Evolutionary conservation across 2,329 filamentous ascomycete genomes (phyloP).

Genomic region (Diaporthe capsici): DNA sequence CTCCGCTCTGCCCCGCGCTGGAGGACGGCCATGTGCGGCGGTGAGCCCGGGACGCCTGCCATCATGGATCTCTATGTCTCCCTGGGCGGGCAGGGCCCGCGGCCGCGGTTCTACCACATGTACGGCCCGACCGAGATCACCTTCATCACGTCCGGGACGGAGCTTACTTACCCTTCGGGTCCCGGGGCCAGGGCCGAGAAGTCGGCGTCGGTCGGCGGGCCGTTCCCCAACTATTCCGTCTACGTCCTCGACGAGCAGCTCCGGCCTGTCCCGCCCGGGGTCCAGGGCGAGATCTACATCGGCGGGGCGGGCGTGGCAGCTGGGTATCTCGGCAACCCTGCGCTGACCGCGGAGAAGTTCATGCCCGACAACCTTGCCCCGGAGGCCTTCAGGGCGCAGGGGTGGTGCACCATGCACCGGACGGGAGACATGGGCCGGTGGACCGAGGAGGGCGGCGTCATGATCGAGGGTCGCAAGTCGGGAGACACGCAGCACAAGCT

Average conservation of each 20-base stretch:
- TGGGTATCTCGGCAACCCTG: slow-evolving; percentile 55
- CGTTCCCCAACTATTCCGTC: slow-evolving; percentile 51
- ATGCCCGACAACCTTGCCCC: slow-evolving; percentile 26
- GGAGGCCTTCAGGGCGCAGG: slow-evolving; percentile 22
- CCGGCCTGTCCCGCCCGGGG: slow-evolving; percentile 50
- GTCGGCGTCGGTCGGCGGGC: neutral
- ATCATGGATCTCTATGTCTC: neutral
- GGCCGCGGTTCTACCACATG: slow-evolving; percentile 36
- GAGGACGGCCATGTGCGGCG: slow-evolving; percentile 12
- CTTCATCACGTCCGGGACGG: neutral
- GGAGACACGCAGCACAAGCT: slow-evolving; percentile 63
- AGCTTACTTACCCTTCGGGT: neutral
- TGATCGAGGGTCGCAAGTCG: slow-evolving; percentile 54
- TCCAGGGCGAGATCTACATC: slow-evolving; percentile 57
- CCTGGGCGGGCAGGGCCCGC: neutral
- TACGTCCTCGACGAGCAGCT: slow-evolving; percentile 57
- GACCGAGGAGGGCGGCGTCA: slow-evolving; percentile 50
- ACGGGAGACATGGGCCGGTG: slow-evolving; percentile 58
- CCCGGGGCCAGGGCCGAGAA: neutral
- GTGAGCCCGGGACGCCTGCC: neutral
- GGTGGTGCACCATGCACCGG: slow-evolving; percentile 52
- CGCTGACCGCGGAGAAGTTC: slow-evolving; percentile 39
- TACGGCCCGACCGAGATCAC: slow-evolving; percentile 43
- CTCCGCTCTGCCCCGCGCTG: neutral
- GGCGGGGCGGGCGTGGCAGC: slow-evolving; percentile 55